Evolutionary conservation across 257 asterid species (phyloP).

Genomic region (Orobanche coerulescens): DNA sequence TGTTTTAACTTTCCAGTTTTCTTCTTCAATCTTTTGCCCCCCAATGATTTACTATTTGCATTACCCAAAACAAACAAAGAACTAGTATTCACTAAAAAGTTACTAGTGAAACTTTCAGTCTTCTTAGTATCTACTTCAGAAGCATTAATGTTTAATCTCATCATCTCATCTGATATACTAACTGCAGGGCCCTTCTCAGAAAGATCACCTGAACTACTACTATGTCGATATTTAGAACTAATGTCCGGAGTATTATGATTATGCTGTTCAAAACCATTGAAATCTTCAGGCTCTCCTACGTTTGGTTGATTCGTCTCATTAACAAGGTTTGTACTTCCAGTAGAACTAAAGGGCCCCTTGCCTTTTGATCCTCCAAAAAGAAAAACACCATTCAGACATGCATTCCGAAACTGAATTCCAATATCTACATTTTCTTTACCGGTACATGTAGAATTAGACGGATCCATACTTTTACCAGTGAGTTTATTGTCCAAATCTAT

Average conservation of each 20-base stretch:
- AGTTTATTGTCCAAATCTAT: conserved; percentile 18
- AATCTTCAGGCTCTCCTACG: conserved; percentile 24
- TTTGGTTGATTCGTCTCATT: conserved; percentile 24
- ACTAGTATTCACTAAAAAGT: conserved; percentile 19
- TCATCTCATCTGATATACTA: conserved; percentile 48
- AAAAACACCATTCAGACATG: conserved; percentile 24
- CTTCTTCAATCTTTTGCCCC: conserved; percentile 45
- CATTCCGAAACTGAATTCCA: conserved; percentile 31
- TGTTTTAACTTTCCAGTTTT: conserved; percentile 41
- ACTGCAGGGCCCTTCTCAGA: conserved; percentile 33
- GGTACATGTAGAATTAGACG: conserved; percentile 17
- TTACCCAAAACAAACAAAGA: conserved; percentile 38
- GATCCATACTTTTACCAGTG: conserved; percentile 15
- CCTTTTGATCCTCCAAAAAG: conserved; percentile 34
- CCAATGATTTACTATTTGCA: conserved; percentile 31
- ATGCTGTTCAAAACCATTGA: conserved; percentile 21
- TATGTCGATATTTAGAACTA: conserved; percentile 24
- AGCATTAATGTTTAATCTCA: conserved; percentile 42
- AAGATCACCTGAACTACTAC: conserved; percentile 26
- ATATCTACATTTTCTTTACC: conserved; percentile 24
- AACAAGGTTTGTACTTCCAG: conserved; percentile 24
- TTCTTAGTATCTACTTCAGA: conserved; percentile 31
- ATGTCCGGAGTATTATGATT: conserved; percentile 5
- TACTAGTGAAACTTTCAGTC: conserved; percentile 17
- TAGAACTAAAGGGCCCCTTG: conserved; percentile 26